A percentile compares a stretch with the other conserved stretches of the same genome.
These are phyloP conservation scores for Exophiala calicioides DNA, from an alignment of 2,329 filamentous ascomycete species.

Conservation along the genomic window DNA sequence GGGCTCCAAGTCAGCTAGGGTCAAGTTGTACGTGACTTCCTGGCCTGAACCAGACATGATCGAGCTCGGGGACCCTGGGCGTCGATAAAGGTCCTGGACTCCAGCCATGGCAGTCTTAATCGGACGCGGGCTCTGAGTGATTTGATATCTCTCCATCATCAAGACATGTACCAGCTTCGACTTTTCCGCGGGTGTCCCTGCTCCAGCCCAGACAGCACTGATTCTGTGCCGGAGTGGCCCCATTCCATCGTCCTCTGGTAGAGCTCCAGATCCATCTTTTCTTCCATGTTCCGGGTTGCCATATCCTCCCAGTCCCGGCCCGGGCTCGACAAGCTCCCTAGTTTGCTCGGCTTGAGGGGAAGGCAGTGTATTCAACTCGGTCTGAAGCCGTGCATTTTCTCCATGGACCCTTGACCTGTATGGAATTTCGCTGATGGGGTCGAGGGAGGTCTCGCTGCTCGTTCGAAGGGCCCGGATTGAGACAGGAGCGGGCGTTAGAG, in stretches of 20 bases:
- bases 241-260: constrained; percentile 82
- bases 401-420: constrained; percentile 26
- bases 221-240: constrained; percentile 66
- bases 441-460: constrained; percentile 30
- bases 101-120: constrained; percentile 32
- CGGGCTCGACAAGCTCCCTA: no score
- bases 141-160: constrained; percentile 68
- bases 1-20: constrained; percentile 61
- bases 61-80: constrained; percentile 37
- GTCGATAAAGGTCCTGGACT: constrained; percentile 27
- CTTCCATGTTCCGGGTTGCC: constrained; percentile 29
- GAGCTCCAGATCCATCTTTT: constrained; percentile 31
- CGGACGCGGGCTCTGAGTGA: constrained; percentile 32
- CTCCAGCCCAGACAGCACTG: constrained; percentile 64
- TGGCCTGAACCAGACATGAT: constrained; percentile 35
- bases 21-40: constrained; percentile 42
- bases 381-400: constrained; percentile 24
- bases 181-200: constrained; percentile 63
- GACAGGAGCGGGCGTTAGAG: constrained; percentile 7
- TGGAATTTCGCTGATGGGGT: constrained; percentile 28
- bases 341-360: constrained; percentile 4
- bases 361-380: constrained; percentile 25
- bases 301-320: constrained; percentile 5
- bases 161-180: constrained; percentile 70
- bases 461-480: constrained; percentile 22